phyloP scores from a whole-genome alignment of 306 rosid genomes.

The Vigna trinervia region DNA sequence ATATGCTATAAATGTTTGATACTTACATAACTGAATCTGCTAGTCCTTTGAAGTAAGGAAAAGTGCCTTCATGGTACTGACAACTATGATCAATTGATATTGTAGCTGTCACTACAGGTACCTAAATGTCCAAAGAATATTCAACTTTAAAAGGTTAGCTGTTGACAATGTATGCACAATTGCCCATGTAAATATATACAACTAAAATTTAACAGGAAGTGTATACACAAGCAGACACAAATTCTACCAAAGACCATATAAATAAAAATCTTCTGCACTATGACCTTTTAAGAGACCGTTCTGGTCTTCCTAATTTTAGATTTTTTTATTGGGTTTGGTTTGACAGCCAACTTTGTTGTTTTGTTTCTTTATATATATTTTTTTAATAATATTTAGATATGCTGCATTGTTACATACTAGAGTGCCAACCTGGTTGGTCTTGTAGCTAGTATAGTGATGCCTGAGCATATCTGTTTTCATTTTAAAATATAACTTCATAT shows the following conservation, averaged over 20 bases:
- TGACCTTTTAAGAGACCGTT: not conserved
- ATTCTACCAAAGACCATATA: not conserved
- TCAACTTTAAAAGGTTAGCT: slow-evolving; percentile 30
- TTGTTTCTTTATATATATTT: no score
- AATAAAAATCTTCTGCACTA: not conserved
- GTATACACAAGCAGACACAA: not conserved
- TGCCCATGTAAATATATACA: not conserved
- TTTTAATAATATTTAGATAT: no score
- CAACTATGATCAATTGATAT: slow-evolving; percentile 80
- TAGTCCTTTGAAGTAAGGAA: slow-evolving; percentile 89
- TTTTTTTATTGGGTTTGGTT: no score
- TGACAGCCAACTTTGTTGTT: no score
- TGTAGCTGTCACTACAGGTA: slow-evolving; percentile 93
- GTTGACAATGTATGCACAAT: slow-evolving; percentile 16
- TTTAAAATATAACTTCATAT: no score
- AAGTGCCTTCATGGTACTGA: slow-evolving; percentile 82
- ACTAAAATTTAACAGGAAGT: not conserved
- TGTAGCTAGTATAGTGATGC: no score
- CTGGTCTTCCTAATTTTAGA: no score
- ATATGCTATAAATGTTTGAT: slow-evolving; percentile 26
- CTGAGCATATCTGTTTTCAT: no score
- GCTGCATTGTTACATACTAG: no score
- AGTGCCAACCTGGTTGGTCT: no score
- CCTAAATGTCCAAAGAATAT: slow-evolving; percentile 60
- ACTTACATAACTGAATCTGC: slow-evolving; percentile 78